These are phyloP conservation scores for Paraleonurus japonicus DNA, from an alignment of 257 asterid species.

Conservation along the genomic window DNA sequence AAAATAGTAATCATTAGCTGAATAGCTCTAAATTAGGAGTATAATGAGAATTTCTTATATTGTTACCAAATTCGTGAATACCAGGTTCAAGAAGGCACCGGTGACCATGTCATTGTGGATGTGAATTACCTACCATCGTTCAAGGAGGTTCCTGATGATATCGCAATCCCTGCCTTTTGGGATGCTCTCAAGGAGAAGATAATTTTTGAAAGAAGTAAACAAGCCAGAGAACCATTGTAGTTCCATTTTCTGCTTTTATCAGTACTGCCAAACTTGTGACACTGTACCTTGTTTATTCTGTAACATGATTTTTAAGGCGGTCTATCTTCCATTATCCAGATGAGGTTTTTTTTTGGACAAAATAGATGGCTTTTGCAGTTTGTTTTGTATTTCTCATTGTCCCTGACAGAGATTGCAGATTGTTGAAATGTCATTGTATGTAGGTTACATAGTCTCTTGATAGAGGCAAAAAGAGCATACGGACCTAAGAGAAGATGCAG, in stretches of 20 bases:
- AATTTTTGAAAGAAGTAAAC: constrained; percentile 33
- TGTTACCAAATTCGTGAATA: constrained; percentile 9
- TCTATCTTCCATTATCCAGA: neutral
- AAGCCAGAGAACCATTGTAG: constrained; percentile 23
- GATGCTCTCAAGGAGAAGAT: constrained; percentile 80
- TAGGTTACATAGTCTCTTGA: neutral
- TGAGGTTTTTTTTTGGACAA: neutral
- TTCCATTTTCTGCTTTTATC: neutral
- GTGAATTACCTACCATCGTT: constrained; percentile 94
- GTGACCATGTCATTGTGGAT: constrained; percentile 95
- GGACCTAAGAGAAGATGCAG: neutral
- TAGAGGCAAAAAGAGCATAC: neutral
- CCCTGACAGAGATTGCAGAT: neutral
- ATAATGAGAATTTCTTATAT: neutral
- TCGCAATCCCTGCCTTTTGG: constrained; percentile 92
- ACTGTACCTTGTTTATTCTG: neutral
- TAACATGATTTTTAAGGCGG: constrained; percentile 2
- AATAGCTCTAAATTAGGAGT: neutral
- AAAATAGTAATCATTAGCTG: neutral
- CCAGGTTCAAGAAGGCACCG: constrained; percentile 85
- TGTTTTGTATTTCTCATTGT: neutral
- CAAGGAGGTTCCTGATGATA: constrained; percentile 89
- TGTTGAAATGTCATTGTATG: neutral
- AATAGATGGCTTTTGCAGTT: neutral
- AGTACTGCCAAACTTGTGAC: neutral